Conservation (phyloP, 345 rosid genomes). For the Limnanthes douglasii region DNA sequence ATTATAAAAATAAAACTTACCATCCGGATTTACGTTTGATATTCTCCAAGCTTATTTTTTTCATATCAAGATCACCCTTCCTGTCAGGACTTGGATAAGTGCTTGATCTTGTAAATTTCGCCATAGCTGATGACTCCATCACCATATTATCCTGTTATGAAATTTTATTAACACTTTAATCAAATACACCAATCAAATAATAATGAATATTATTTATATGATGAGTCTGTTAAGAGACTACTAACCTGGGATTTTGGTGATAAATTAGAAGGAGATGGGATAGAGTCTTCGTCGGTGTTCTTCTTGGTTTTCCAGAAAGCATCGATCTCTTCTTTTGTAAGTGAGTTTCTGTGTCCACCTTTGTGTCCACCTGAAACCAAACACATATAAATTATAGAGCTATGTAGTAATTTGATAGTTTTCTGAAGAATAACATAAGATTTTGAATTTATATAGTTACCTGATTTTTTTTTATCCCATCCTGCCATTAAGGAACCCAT, state of each 20-base stretch:
- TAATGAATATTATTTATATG: no score
- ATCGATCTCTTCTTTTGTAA: constrained; percentile 59
- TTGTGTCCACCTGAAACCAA: not conserved
- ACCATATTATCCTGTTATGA: no score
- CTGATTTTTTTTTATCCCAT: constrained; percentile 60
- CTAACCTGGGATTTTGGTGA: constrained; percentile 6
- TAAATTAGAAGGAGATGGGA: constrained; percentile 20
- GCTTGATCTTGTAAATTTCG: constrained; percentile 15
- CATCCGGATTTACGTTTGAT: constrained; percentile 25
- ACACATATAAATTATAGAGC: not conserved
- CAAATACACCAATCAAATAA: no score
- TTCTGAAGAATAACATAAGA: not conserved
- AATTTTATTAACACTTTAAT: no score
- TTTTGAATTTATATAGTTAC: constrained; percentile 14
- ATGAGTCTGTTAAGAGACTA: no score
- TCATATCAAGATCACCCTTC: constrained; percentile 9
- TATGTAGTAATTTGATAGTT: not conserved
- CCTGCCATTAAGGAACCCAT: constrained; percentile 99
- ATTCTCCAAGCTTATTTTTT: constrained; percentile 17
- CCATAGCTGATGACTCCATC: constrained; percentile 7
- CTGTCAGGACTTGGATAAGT: constrained; percentile 12
- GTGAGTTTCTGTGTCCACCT: constrained; percentile 38
- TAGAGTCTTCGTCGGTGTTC: constrained; percentile 46
- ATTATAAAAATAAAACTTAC: constrained; percentile 18
- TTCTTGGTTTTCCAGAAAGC: constrained; percentile 62